Percentiles rank a stretch among this genome's conserved stretches.
Conservation (phyloP, 345 rosid genomes). For the Arabidopsis arenosa region DNA sequence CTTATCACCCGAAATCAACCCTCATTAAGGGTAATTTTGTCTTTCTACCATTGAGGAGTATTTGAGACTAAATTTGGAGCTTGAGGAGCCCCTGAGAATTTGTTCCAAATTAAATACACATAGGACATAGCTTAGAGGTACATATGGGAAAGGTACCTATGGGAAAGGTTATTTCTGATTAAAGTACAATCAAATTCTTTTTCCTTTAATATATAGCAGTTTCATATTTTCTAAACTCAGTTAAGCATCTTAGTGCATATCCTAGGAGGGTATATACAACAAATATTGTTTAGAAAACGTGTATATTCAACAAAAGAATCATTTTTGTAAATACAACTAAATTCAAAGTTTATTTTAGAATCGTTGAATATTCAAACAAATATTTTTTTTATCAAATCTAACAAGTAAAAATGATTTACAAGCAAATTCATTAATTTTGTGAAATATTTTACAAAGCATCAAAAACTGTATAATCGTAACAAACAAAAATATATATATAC, state of each 20-base stretch:
- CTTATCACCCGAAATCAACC: too few species aligned
- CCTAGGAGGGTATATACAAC: constrained; percentile 13
- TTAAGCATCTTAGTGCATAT: neutral
- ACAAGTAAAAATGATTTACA: neutral
- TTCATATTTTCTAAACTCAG: neutral
- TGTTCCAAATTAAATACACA: neutral
- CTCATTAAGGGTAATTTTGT: too few species aligned
- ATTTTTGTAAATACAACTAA: neutral
- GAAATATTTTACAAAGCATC: neutral
- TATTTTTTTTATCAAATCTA: neutral
- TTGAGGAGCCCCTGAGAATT: too few species aligned
- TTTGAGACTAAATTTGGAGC: too few species aligned
- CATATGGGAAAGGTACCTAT: constrained; percentile 1
- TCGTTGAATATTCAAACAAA: neutral
- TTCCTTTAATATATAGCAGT: neutral
- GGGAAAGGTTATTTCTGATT: neutral
- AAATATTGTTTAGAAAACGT: neutral
- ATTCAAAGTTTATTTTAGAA: neutral
- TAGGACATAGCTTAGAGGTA: neutral
- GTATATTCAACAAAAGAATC: neutral
- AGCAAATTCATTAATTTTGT: neutral
- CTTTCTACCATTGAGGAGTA: too few species aligned
- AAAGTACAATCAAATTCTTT: neutral
- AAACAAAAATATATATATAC: neutral
- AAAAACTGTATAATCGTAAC: neutral